phyloP scores from a whole-genome alignment of 75 land plant genomes.

The Adiantum capillusveneris region DNA sequence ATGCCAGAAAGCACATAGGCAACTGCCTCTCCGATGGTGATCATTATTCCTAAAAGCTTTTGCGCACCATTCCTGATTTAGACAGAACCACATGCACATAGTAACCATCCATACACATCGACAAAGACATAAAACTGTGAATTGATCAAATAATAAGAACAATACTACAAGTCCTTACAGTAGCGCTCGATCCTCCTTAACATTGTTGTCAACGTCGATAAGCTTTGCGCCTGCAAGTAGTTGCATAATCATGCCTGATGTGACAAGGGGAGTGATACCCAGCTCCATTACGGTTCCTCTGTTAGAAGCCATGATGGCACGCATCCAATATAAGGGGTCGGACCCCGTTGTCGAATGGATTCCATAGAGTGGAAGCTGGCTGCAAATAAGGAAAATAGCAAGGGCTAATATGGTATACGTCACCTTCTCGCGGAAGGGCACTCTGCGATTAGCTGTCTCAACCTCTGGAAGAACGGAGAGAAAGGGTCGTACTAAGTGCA shows the following conservation, averaged over 20 bases:
- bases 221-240: slow-evolving; percentile 68
- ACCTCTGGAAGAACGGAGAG: slow-evolving; percentile 67
- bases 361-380: slow-evolving; percentile 78
- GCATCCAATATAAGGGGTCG: slow-evolving; percentile 86
- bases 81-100: no score
- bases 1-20: slow-evolving; percentile 87
- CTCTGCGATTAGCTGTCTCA: slow-evolving; percentile 56
- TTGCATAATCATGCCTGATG: slow-evolving; percentile 71
- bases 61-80: slow-evolving; percentile 65
- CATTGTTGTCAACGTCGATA: slow-evolving; percentile 77
- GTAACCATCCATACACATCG: no score
- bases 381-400: slow-evolving; percentile 68
- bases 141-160: neutral
- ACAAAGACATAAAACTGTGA: no score
- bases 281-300: slow-evolving; percentile 79
- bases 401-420: slow-evolving; percentile 65
- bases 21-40: slow-evolving; percentile 84
- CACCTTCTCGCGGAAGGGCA: slow-evolving; percentile 78
- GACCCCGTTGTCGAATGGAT: slow-evolving; percentile 74
- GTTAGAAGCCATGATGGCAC: slow-evolving; percentile 69
- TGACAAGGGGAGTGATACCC: slow-evolving; percentile 73
- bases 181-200: slow-evolving; percentile 67
- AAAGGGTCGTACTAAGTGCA: slow-evolving; percentile 71
- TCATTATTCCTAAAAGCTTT: slow-evolving; percentile 69
- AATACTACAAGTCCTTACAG: slow-evolving; percentile 33